Conservation (phyloP, 2,329 filamentous ascomycete genomes). For the Trichoderma endophyticum region DNA sequence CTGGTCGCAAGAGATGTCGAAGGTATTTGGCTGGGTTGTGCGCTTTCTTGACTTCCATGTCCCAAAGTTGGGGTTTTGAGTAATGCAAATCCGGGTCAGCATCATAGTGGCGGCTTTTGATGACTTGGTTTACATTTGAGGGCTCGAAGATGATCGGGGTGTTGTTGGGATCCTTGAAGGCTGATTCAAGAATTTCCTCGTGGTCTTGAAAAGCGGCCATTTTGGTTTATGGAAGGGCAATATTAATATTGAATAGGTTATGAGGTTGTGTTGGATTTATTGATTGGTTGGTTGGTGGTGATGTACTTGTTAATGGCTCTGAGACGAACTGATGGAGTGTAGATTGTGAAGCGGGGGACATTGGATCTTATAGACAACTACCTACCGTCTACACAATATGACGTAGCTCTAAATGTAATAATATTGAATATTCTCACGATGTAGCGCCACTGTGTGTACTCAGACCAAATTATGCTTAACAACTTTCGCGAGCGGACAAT, state of each 20-base stretch:
- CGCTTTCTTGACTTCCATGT: slow-evolving; percentile 23
- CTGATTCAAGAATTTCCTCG: slow-evolving; percentile 17
- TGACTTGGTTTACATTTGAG: slow-evolving; percentile 21
- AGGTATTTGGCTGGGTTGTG: slow-evolving; percentile 21
- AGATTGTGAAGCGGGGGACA: background rate
- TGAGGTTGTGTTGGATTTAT: background rate
- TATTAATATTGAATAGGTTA: background rate
- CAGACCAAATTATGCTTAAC: background rate
- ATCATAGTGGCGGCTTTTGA: slow-evolving; percentile 18
- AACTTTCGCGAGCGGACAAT: background rate
- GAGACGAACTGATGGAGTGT: background rate
- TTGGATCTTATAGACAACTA: background rate
- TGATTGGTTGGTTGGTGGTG: background rate
- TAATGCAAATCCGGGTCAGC: slow-evolving; percentile 21
- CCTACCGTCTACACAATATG: background rate
- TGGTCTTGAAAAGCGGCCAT: slow-evolving; percentile 11
- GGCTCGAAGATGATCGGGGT: slow-evolving; percentile 15
- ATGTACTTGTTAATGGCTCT: background rate
- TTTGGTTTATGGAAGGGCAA: background rate
- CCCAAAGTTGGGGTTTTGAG: slow-evolving; percentile 22
- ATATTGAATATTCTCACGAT: too few species aligned
- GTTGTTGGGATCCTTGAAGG: slow-evolving; percentile 18
- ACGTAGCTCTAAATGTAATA: background rate
- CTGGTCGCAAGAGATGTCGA: slow-evolving; percentile 18
- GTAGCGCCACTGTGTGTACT: background rate